These are phyloP conservation scores for Mortierella sp. DNA, from an alignment of 371 early-diverging fungal species.

Conservation along the genomic window DNA sequence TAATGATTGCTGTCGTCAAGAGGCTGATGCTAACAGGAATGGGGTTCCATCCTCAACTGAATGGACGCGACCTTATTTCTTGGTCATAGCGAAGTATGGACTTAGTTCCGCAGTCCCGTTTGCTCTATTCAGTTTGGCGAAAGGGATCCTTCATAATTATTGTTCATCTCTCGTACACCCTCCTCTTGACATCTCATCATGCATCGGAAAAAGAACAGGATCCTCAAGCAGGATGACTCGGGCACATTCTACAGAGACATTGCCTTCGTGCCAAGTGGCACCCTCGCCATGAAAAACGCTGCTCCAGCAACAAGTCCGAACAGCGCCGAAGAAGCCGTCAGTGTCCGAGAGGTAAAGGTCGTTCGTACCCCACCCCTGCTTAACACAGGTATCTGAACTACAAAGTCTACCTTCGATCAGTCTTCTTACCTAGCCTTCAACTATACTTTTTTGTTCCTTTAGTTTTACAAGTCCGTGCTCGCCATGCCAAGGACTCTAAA, in stretches of 20 bases:
- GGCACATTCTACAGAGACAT: slow-evolving; percentile 42
- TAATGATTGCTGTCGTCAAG: too few relatives aligned
- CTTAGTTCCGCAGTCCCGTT: background rate
- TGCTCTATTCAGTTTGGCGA: too few relatives aligned
- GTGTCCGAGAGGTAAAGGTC: slow-evolving; percentile 35
- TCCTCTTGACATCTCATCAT: background rate
- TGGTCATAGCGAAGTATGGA: too few relatives aligned
- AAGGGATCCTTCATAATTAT: too few relatives aligned
- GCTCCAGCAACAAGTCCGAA: background rate
- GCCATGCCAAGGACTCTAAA: slow-evolving; percentile 26
- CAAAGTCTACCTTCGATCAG: too few relatives aligned
- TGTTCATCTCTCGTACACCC: background rate
- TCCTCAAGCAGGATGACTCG: slow-evolving; percentile 18
- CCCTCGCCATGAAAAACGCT: slow-evolving; percentile 18
- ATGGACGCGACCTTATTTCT: background rate
- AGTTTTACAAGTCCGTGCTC: slow-evolving; percentile 43
- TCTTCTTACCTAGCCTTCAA: background rate
- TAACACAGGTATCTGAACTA: too few relatives aligned
- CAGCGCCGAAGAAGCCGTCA: slow-evolving; percentile 15
- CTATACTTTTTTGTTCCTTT: background rate
- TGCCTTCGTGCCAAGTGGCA: slow-evolving; percentile 38
- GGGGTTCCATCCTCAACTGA: background rate
- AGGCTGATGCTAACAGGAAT: background rate
- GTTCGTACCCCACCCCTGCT: too few relatives aligned
- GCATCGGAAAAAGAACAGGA: slow-evolving; percentile 4